These are phyloP conservation scores for Tetradesmus obliquus DNA, from an alignment of 139 green algal genomes.

Conservation along the genomic window DNA sequence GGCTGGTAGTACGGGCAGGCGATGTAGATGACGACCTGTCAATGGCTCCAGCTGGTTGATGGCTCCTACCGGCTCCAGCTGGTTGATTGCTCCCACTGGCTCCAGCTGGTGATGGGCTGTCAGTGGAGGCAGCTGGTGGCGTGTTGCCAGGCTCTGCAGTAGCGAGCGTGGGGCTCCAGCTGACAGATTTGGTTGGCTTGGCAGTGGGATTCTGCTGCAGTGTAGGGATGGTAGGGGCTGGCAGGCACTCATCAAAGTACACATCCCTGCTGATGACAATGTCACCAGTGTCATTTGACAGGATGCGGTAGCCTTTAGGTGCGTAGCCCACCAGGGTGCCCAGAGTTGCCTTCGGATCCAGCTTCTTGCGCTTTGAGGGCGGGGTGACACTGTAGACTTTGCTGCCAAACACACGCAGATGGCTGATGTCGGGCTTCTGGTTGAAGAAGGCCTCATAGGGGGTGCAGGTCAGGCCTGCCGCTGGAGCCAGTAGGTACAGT, in stretches of 20 bases:
- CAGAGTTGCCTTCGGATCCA: neutral
- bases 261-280: neutral
- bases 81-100: neutral
- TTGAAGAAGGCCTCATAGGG: neutral
- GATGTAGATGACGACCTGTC: no score
- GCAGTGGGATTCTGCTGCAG: neutral
- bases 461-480: neutral
- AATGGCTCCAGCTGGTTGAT: neutral
- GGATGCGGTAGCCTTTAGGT: neutral
- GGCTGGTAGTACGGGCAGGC: no score
- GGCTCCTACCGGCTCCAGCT: neutral
- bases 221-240: neutral
- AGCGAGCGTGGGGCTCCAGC: neutral
- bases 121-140: neutral
- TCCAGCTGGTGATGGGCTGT: neutral
- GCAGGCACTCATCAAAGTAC: neutral
- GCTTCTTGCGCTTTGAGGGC: neutral
- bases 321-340: neutral
- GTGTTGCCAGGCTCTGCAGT: neutral
- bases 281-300: neutral
- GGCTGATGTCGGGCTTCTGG: neutral
- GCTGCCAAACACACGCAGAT: neutral
- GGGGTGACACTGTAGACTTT: neutral
- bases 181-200: neutral
- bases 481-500: neutral